These are phyloP conservation scores for Ophiocordyceps unilateralis DNA, from an alignment of 2,329 filamentous ascomycete species.

Conservation along the genomic window DNA sequence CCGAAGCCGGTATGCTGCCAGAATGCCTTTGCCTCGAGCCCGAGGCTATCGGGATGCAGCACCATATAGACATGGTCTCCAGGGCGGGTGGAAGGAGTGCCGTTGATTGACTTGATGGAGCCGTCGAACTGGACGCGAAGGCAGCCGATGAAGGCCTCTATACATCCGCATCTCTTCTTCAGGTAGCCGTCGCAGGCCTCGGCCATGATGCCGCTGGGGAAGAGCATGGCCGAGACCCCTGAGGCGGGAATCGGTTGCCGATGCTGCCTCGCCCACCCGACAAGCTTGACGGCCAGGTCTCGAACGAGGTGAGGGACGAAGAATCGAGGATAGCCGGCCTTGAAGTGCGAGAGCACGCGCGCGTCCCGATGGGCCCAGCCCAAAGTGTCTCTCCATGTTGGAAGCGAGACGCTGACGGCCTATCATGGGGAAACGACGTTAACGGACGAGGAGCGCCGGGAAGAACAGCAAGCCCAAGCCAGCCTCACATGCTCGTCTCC, in stretches of 20 bases:
- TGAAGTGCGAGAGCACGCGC: slow-evolving; percentile 6
- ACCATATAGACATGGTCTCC: slow-evolving; percentile 5
- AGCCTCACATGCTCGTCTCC: slow-evolving; percentile 10
- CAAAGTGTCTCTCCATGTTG: slow-evolving; percentile 10
- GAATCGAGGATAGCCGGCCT: slow-evolving; percentile 13
- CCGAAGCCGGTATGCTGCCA: slow-evolving; percentile 14
- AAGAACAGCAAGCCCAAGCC: neutral
- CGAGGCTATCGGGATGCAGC: slow-evolving; percentile 4
- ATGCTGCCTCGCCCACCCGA: slow-evolving; percentile 4
- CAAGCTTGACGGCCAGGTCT: slow-evolving; percentile 5
- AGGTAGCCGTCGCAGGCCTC: slow-evolving; percentile 7
- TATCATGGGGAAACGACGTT: slow-evolving; percentile 1
- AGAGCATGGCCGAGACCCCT: slow-evolving; percentile 3
- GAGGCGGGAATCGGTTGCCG: neutral
- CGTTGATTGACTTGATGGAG: neutral
- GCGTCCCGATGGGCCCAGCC: slow-evolving; percentile 9
- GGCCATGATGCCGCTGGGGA: slow-evolving; percentile 5
- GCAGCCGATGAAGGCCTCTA: neutral
- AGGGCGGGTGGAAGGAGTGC: neutral
- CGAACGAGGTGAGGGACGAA: slow-evolving; percentile 9
- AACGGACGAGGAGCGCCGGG: neutral
- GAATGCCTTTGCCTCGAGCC: slow-evolving; percentile 9
- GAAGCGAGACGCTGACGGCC: slow-evolving; percentile 14
- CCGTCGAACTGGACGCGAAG: slow-evolving; percentile 6
- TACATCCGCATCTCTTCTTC: neutral